These are phyloP conservation scores for Colletotrichum phormii DNA, from an alignment of 2,329 filamentous ascomycete species.

Conservation along the genomic window DNA sequence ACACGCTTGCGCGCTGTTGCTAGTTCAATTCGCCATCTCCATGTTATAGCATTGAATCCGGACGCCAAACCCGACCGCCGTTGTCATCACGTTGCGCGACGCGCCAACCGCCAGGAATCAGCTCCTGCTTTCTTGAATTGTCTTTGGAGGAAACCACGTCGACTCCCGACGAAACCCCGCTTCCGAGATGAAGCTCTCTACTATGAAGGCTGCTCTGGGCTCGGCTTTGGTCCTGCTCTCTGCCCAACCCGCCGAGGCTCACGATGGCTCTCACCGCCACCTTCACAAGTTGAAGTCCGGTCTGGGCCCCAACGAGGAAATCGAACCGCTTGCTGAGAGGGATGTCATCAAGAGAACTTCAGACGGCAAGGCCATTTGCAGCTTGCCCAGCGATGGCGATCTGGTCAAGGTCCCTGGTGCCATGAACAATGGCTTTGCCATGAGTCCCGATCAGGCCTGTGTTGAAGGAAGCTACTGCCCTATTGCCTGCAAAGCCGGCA, in stretches of 20 bases:
- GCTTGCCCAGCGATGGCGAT: slow-evolving; percentile 74
- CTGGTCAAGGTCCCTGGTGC: slow-evolving; percentile 72
- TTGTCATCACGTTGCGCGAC: slow-evolving; percentile 27
- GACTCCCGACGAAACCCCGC: slow-evolving; percentile 34
- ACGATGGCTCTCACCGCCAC: slow-evolving; percentile 55
- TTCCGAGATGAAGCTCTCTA: slow-evolving; percentile 64
- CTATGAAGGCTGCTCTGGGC: slow-evolving; percentile 61
- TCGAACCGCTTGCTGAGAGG: slow-evolving; percentile 26
- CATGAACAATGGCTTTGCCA: slow-evolving; percentile 81
- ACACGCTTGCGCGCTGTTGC: slow-evolving; percentile 19
- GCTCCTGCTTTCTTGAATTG: slow-evolving; percentile 9
- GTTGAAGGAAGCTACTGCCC: slow-evolving; percentile 77
- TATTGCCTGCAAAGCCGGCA: slow-evolving; percentile 79
- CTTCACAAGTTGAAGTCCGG: slow-evolving; percentile 36
- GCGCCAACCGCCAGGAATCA: slow-evolving; percentile 11
- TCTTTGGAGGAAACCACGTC: slow-evolving; percentile 15
- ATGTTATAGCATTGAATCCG: slow-evolving; percentile 33
- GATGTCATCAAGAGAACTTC: slow-evolving; percentile 44
- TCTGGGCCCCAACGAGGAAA: not conserved
- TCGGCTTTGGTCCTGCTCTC: slow-evolving; percentile 61
- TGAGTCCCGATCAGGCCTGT: slow-evolving; percentile 81
- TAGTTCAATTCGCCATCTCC: slow-evolving; percentile 18
- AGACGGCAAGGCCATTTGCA: slow-evolving; percentile 57
- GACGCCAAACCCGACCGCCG: slow-evolving; percentile 16
- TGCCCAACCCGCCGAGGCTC: slow-evolving; percentile 51